Evolutionary conservation across 139 green algal species (phyloP), one percentile per base, ranked within the genome.

Genomic region (Nannochloris sp.): DNA sequence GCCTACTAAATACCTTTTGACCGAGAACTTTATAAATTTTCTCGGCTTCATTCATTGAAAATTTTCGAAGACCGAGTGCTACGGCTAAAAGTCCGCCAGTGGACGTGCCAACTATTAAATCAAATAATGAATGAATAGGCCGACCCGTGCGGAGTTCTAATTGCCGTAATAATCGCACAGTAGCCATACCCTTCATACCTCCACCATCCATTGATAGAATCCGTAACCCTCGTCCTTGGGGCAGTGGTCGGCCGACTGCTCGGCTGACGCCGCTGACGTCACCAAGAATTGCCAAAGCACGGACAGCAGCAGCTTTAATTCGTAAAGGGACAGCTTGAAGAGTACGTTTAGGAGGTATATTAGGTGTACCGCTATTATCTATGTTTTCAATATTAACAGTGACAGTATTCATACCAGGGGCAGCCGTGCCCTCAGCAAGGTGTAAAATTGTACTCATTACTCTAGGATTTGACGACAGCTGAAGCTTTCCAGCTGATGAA

Each of bases 141-240:
- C 60, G 65, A 0, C 30, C 30, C 0, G 78, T 85, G 33, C 77
- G 71, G 6, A 45, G 24, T 77, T 96, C 84, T 34, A 97, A 65
- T 55, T 87, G 47, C 3, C 68, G 48, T 65, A 97, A 79, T 78
- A 90, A 77, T 12, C 68, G 65, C 24, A 96, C 72, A 15, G 87
- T 91, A 25, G 83, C 72, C 32, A 96, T 73, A 29, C 89, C 88
- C 66, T 82, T 80, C 87, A 97, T 97, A 67, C 92, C 92, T n/a
- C 92, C 92, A 5, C 92, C 92, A 63, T 97, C 93, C 81, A 98
- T 83, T 35, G 83, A 80, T 15, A 98, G 72, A 23, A 98, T 81
- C n/a, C 92, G 84, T 54, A 97, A 35, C 3, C 93, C 93, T 13
- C 87, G 79, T 8, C 81, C 74, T 4, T 56, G 29, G 23, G 93